Evolutionary conservation across 2,329 filamentous ascomycete genomes (phyloP).

Genomic region (Neonectria hederae): DNA sequence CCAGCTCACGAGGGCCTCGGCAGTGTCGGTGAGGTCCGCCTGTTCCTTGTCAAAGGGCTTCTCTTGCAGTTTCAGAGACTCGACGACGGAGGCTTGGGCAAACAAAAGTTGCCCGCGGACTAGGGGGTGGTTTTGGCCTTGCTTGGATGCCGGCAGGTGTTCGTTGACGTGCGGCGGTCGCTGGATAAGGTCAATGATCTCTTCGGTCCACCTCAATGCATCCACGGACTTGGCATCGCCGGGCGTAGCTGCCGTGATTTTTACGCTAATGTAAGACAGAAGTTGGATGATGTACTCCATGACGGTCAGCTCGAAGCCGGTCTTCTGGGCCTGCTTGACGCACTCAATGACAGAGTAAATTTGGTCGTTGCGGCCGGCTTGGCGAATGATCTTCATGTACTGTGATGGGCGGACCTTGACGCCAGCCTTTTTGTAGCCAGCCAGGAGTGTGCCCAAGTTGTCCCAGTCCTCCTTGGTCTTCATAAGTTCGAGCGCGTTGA

Average conservation of each 20-base stretch:
- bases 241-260: conserved; percentile 53
- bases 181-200: conserved; percentile 61
- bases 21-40: conserved; percentile 43
- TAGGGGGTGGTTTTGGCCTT: conserved; percentile 40
- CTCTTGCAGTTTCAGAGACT: conserved; percentile 38
- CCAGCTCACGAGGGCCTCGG: conserved; percentile 38
- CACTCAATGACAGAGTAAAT: conserved; percentile 61
- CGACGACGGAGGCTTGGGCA: conserved; percentile 39
- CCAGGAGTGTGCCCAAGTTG: conserved; percentile 62
- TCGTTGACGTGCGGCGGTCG: conserved; percentile 50
- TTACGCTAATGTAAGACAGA: conserved; percentile 45
- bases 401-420: conserved; percentile 49
- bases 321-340: conserved; percentile 56
- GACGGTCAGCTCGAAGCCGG: conserved; percentile 55
- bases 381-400: conserved; percentile 53
- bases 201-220: conserved; percentile 57
- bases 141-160: conserved; percentile 26
- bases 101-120: conserved; percentile 47
- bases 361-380: conserved; percentile 52
- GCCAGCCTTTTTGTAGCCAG: conserved; percentile 57
- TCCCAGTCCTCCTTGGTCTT: conserved; percentile 59
- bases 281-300: conserved; percentile 51
- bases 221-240: conserved; percentile 48
- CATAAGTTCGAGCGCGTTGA: conserved; percentile 56
- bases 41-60: conserved; percentile 39